phyloP scores from a whole-genome alignment of 1,284 basidiomycete genomes.

The Heterobasidion irregulare region DNA sequence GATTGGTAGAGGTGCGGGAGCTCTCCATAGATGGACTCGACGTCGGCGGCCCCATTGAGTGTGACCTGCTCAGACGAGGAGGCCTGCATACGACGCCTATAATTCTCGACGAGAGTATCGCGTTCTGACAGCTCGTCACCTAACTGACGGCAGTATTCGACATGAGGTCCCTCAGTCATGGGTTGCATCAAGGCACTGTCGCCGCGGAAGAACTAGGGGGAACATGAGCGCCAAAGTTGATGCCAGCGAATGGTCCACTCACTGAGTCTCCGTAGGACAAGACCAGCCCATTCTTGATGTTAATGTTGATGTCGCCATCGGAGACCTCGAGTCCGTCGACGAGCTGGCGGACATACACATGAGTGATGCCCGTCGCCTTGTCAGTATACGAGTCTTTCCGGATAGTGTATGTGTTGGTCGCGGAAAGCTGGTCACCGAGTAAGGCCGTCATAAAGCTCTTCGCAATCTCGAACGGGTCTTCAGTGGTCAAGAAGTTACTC shows the following conservation, averaged over 20 bases:
- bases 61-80: slow-evolving; percentile 25
- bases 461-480: slow-evolving; percentile 53
- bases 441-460: slow-evolving; percentile 47
- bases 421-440: slow-evolving; percentile 27
- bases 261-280: slow-evolving; percentile 81
- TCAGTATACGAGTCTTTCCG: slow-evolving; percentile 85
- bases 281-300: slow-evolving; percentile 75
- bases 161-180: slow-evolving; percentile 37
- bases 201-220: slow-evolving; percentile 58
- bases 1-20: slow-evolving; percentile 38
- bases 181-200: slow-evolving; percentile 11
- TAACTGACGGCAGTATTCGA: slow-evolving; percentile 48
- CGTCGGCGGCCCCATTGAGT: slow-evolving; percentile 5
- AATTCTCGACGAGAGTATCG: slow-evolving; percentile 13
- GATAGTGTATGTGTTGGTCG: slow-evolving; percentile 43
- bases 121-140: slow-evolving; percentile 27
- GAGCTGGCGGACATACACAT: slow-evolving; percentile 78
- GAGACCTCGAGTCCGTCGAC: slow-evolving; percentile 80
- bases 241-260: slow-evolving; percentile 19
- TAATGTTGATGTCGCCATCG: slow-evolving; percentile 87
- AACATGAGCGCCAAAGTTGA: slow-evolving; percentile 2
- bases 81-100: slow-evolving; percentile 14
- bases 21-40: slow-evolving; percentile 20
- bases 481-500: slow-evolving; percentile 26
- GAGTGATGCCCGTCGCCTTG: slow-evolving; percentile 71